Percentiles rank a stretch among this genome's conserved stretches.
Evolutionary conservation across 768 basidiomycete species (phyloP).

Genomic region (Suillus subluteus): DNA sequence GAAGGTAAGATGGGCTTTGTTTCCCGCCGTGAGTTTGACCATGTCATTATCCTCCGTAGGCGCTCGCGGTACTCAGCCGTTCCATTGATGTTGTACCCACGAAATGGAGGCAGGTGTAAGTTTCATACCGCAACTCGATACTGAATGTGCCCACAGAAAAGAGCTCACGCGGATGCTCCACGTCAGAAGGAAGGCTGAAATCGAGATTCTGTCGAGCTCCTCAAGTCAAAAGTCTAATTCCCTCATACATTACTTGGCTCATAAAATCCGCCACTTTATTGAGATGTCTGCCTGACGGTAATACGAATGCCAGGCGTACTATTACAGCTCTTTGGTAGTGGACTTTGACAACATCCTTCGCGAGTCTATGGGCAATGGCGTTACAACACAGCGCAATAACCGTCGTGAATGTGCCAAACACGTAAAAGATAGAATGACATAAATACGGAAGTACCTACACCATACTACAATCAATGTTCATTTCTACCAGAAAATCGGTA

Average conservation of each 20-base stretch:
- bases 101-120: constrained; percentile 64
- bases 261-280: constrained; percentile 27
- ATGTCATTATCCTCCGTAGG: constrained; percentile 45
- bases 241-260: constrained; percentile 33
- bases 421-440: neutral
- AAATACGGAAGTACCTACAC: neutral
- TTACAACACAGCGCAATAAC: neutral
- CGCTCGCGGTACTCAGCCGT: constrained; percentile 61
- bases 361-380: neutral
- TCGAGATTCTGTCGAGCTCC: constrained; percentile 60
- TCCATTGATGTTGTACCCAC: constrained; percentile 45
- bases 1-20: constrained; percentile 52
- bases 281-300: constrained; percentile 27
- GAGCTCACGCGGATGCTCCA: constrained; percentile 84
- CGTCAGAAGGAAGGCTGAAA: constrained; percentile 88
- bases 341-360: neutral
- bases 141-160: constrained; percentile 48
- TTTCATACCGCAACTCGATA: constrained; percentile 5
- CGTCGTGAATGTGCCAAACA: neutral
- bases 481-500: neutral
- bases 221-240: constrained; percentile 17
- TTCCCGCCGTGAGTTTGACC: constrained; percentile 5
- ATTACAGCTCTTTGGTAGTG: neutral
- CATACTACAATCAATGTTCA: neutral
- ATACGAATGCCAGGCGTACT: neutral